Percentiles rank a stretch among this genome's conserved stretches.
These are phyloP conservation scores for Podospora australis DNA, from an alignment of 495 filamentous ascomycete genomes.

Conservation along the genomic window DNA sequence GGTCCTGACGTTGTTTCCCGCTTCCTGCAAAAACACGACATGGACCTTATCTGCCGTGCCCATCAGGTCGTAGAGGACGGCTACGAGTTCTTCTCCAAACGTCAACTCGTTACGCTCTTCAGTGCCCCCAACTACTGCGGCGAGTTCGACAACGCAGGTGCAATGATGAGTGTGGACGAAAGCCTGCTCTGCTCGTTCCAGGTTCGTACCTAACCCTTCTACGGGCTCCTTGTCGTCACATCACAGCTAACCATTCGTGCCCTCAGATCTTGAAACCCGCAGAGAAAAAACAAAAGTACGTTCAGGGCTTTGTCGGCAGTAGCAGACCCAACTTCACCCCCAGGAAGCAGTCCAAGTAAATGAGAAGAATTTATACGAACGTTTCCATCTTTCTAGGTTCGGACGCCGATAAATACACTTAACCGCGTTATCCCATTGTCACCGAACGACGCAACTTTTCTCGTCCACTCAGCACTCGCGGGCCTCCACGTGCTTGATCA, in stretches of 20 bases:
- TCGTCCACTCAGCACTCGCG: conserved; percentile 14
- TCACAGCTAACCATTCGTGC: conserved; percentile 14
- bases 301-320: conserved; percentile 79
- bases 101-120: conserved; percentile 95
- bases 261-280: conserved; percentile 94
- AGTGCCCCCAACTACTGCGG: conserved; percentile 99
- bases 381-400: conserved; percentile 81
- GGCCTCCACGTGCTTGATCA: conserved; percentile 14
- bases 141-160: conserved; percentile 98
- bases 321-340: conserved; percentile 77
- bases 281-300: conserved; percentile 99
- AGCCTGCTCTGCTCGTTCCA: conserved; percentile 98
- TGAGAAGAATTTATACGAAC: conserved; percentile 64
- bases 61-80: conserved; percentile 99
- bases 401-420: conserved; percentile 67
- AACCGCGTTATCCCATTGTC: conserved; percentile 18
- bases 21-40: conserved; percentile 99
- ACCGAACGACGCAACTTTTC: conserved; percentile 12
- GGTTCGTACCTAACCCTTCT: conserved; percentile 63
- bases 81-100: conserved; percentile 99
- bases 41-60: conserved; percentile 98
- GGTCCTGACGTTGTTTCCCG: conserved; percentile 98
- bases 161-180: conserved; percentile 99
- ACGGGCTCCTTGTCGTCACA: no score
- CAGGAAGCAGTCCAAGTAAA: conserved; percentile 84